Conservation (phyloP, 192 early-diverging fungal species). For the Dispira parvispora region DNA sequence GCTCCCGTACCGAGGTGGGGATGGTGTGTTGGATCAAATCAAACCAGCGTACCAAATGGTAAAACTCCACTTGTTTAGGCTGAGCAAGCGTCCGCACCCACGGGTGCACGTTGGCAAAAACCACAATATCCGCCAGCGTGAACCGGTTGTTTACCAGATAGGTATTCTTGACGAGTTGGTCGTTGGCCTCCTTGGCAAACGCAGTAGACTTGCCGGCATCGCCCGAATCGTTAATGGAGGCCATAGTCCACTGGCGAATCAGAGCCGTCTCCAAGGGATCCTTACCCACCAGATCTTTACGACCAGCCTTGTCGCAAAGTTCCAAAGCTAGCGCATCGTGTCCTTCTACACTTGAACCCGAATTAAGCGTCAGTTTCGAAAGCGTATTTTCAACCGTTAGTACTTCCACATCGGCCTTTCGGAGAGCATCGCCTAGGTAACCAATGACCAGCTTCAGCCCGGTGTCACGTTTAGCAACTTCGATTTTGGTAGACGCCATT, state of each 20-base stretch:
- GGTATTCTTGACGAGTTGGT: conserved; percentile 41
- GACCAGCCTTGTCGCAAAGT: neutral
- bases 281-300: neutral
- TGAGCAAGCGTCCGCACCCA: conserved; percentile 31
- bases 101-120: conserved; percentile 46
- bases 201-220: neutral
- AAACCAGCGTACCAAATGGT: conserved; percentile 57
- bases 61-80: conserved; percentile 37
- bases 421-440: neutral
- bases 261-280: neutral
- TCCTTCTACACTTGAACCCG: conserved; percentile 1
- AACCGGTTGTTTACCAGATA: conserved; percentile 47
- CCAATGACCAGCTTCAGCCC: conserved; percentile 3
- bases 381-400: neutral
- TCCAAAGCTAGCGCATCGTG: conserved; percentile 2
- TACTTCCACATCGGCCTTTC: neutral
- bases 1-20: conserved; percentile 19
- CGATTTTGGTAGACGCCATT: neutral
- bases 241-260: conserved; percentile 7
- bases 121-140: conserved; percentile 44
- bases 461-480: neutral
- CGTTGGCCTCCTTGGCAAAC: conserved; percentile 30
- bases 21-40: conserved; percentile 59
- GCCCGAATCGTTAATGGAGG: neutral
- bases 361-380: neutral